Evolutionary conservation across 805 yeast genomes (phyloP).

Genomic region (Candida anglica): DNA sequence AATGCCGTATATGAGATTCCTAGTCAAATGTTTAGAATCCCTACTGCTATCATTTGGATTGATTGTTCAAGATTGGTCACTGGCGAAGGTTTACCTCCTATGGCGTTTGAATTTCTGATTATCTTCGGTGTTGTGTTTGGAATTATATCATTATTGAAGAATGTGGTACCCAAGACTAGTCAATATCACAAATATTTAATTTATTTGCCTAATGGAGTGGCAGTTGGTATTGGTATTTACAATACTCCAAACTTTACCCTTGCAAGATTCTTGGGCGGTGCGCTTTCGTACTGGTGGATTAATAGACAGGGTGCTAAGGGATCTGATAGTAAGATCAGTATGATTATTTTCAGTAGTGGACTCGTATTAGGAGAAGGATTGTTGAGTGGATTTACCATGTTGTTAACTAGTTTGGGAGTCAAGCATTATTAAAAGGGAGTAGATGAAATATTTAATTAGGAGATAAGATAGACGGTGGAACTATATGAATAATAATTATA

Average conservation of each 20-base stretch:
- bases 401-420: conserved; percentile 60
- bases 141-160: conserved; percentile 58
- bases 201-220: conserved; percentile 89
- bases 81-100: conserved; percentile 85
- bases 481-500: too few species aligned
- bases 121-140: conserved; percentile 68
- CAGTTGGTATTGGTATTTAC: conserved; percentile 95
- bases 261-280: conserved; percentile 90
- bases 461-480: too few species aligned
- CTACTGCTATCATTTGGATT: conserved; percentile 95
- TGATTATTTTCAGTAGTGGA: conserved; percentile 90
- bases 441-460: too few species aligned
- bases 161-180: conserved; percentile 45
- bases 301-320: conserved; percentile 16
- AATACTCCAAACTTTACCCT: conserved; percentile 91
- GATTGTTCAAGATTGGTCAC: conserved; percentile 92
- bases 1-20: conserved; percentile 84
- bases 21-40: conserved; percentile 74
- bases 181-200: conserved; percentile 38
- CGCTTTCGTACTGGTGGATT: conserved; percentile 59
- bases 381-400: conserved; percentile 77
- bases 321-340: conserved; percentile 52
- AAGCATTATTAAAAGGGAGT: conserved; percentile 21
- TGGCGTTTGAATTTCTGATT: conserved; percentile 58
- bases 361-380: conserved; percentile 92